Evolutionary conservation across 495 filamentous ascomycete genomes (phyloP).

Genomic region (Aspergillus haitiensis): DNA sequence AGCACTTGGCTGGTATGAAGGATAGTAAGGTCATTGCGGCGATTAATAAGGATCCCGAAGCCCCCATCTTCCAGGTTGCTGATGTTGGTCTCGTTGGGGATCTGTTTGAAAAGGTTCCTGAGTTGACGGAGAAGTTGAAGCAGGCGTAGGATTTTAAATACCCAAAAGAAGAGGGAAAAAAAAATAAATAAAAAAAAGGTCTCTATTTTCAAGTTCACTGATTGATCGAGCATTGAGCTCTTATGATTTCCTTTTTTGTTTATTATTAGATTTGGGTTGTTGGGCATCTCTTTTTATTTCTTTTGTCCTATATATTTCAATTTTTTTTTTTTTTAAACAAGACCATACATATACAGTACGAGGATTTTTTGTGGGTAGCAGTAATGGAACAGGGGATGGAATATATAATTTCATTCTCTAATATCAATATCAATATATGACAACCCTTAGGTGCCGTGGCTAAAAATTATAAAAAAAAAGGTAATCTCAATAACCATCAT

Average conservation of each 20-base stretch:
- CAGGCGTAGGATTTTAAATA: conserved; percentile 30
- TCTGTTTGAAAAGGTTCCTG: conserved; percentile 91
- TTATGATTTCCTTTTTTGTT: conserved; percentile 6
- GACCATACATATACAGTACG: neutral
- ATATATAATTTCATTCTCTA: too few species aligned
- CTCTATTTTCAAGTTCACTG: too few species aligned
- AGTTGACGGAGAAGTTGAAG: conserved; percentile 94
- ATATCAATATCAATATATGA: too few species aligned
- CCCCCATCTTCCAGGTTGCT: conserved; percentile 96
- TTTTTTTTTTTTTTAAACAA: conserved; percentile 2
- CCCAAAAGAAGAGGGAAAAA: too few species aligned
- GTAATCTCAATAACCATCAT: too few species aligned
- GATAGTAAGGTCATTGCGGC: conserved; percentile 99
- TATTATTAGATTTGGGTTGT: conserved; percentile 6
- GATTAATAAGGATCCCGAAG: conserved; percentile 97
- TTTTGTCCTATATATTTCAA: neutral
- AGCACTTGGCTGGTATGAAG: conserved; percentile 99
- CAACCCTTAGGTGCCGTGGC: neutral
- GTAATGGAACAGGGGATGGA: too few species aligned
- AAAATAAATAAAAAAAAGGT: too few species aligned
- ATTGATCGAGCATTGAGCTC: neutral
- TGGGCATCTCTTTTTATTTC: neutral
- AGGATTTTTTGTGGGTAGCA: neutral
- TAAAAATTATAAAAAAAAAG: neutral
- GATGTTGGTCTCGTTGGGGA: conserved; percentile 95